Conservation (phyloP, 257 asterid species). For the Solanum etuberosum region DNA sequence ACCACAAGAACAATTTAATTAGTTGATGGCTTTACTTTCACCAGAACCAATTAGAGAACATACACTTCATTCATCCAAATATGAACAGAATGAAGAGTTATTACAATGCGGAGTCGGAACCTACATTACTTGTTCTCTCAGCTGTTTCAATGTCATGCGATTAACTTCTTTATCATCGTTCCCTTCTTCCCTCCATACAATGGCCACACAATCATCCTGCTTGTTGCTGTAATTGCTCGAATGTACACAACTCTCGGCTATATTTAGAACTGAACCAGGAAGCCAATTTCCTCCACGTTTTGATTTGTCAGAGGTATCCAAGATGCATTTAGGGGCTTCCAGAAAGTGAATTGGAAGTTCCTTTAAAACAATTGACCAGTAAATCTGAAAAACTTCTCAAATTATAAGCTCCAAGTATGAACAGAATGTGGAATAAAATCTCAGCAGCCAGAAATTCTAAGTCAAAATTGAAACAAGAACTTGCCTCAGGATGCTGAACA, state of each 20-base stretch:
- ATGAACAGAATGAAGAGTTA: not conserved
- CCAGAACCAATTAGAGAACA: not conserved
- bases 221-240: conserved; percentile 35
- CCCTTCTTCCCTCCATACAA: conserved; percentile 81
- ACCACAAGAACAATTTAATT: not conserved
- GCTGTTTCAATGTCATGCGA: conserved; percentile 52
- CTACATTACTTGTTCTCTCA: conserved; percentile 89
- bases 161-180: conserved; percentile 34
- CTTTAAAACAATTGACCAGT: conserved; percentile 59
- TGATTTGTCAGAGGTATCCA: conserved; percentile 58
- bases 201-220: conserved; percentile 52
- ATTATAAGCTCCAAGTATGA: not conserved
- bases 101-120: conserved; percentile 5
- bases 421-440: not conserved
- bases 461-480: conserved; percentile 1
- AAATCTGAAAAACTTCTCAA: conserved; percentile 30
- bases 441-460: not conserved
- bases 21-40: not conserved
- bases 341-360: conserved; percentile 50
- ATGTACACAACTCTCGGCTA: conserved; percentile 77
- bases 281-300: conserved; percentile 76
- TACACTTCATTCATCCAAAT: not conserved
- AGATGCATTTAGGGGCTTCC: conserved; percentile 46
- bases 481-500: conserved; percentile 74
- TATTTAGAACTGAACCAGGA: conserved; percentile 69